Base-by-base conservation (phyloP, 495 filamentous ascomycete genomes). In the Podospora pseudopauciseta region DNA sequence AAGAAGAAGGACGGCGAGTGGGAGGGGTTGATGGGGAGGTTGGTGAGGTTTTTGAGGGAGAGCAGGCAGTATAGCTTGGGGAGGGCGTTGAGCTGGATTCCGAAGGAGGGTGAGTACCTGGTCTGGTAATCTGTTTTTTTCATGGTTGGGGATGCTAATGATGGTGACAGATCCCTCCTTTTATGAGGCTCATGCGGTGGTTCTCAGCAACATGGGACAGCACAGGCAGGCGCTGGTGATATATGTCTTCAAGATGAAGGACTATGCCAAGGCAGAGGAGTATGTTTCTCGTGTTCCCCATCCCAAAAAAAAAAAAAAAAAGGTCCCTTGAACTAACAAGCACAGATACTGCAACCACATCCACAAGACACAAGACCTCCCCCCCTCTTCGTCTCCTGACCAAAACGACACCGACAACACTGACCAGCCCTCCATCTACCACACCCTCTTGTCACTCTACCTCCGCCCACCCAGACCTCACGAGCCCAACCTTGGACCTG, bases 221-320 rank as follows among this genome's bases (percentile, higher is more conserved):
- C 94, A 99, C 79, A 91, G 92, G 75, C 92, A 97, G 76, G 94
- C 96, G 0, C 79, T 99, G 23, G 90, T 94, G 77, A 96, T 98
- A 27, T 99, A 97, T 75, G 94, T 98, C 15, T 99, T 97, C 81
- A 94, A 94, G 72, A 84, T 99, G 66, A 79, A 91, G 67, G 90
- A 95, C 75, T 92, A 92, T 68, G 83, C 81, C 3, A 98, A 97
- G 76, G 96, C 95, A 60, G 95, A 99, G 86, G 92, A 96, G 91
- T 96, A 84, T 53, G 87, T 80, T 19, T 54, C 18, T 32, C 7
- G 30, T 7, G 30, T 32, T 7, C 4, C 0, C 30, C 30, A 32
- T 32, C 3, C 30, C 20, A 1, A 23, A 23, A 23, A 1, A 20
- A 20, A 20, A 23, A 23, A 23, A 23, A 23, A 20, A 20, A 20